phyloP scores from a whole-genome alignment of 2,329 filamentous ascomycete species.

The Sclerotinia nivalis region DNA sequence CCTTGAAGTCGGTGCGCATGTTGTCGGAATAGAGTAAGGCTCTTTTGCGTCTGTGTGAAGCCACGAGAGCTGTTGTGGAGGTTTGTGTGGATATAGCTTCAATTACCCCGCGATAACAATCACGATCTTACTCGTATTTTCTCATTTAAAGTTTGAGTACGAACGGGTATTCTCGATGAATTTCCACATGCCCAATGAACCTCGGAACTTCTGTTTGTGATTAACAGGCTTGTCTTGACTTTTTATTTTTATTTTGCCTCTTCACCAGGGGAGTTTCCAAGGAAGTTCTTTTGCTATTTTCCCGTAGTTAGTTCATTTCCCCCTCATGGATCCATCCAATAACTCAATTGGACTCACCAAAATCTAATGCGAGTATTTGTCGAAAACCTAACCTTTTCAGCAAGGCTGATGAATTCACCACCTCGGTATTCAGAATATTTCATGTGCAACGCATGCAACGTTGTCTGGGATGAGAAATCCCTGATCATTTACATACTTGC shows the following conservation, averaged over 20 bases:
- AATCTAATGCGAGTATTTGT: not conserved
- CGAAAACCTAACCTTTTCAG: not conserved
- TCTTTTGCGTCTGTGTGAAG: not conserved
- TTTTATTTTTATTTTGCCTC: not conserved
- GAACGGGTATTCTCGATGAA: not conserved
- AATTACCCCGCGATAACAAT: not conserved
- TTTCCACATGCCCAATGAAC: not conserved
- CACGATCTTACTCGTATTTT: not conserved
- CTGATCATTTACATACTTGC: not conserved
- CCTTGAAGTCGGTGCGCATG: not conserved
- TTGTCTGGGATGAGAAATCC: not conserved
- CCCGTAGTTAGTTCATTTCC: not conserved
- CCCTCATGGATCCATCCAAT: not conserved
- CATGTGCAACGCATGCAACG: conserved; percentile 1
- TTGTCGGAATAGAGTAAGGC: conserved; percentile 6
- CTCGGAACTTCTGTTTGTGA: not conserved
- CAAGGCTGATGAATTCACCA: not conserved
- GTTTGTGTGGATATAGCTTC: not conserved
- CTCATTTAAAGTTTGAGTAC: conserved; percentile 1
- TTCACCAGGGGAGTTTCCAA: not conserved
- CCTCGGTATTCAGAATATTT: conserved; percentile 7
- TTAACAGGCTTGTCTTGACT: not conserved
- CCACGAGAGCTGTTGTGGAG: conserved; percentile 13
- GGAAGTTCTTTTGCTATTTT: not conserved
- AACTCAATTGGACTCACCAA: not conserved